phyloP scores from a whole-genome alignment of 805 yeast species.

The Candida golubevii region DNA sequence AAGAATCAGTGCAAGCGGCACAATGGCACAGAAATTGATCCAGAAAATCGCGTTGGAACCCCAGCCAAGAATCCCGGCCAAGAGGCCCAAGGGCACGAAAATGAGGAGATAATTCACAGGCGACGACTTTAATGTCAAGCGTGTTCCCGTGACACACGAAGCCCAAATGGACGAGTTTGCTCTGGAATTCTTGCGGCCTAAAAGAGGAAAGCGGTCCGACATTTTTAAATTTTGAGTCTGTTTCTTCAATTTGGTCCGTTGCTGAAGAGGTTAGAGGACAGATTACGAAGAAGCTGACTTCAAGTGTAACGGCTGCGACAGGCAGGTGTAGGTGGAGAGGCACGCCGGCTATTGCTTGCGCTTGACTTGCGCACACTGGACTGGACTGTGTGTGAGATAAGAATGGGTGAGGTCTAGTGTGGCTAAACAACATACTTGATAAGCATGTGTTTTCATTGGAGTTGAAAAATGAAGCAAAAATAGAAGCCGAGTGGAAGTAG shows the following conservation, averaged over 20 bases:
- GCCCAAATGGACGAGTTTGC: slow-evolving; percentile 1
- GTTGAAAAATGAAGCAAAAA: too few species aligned
- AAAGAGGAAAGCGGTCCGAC: slow-evolving; percentile 15
- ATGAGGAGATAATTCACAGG: slow-evolving; percentile 73
- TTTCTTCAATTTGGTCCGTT: too few species aligned
- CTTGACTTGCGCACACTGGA: too few species aligned
- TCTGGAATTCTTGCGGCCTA: slow-evolving; percentile 9
- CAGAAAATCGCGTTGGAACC: slow-evolving; percentile 55
- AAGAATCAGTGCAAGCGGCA: slow-evolving; percentile 86
- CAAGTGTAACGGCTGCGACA: too few species aligned
- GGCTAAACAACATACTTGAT: too few species aligned
- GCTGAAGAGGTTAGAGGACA: too few species aligned
- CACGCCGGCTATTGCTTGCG: too few species aligned
- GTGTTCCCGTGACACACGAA: slow-evolving; percentile 8
- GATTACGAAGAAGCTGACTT: neutral
- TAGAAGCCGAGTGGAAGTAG: too few species aligned
- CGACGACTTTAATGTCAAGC: slow-evolving; percentile 45
- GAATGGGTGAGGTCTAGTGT: too few species aligned
- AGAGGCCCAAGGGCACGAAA: slow-evolving; percentile 85
- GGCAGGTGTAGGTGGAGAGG: too few species aligned
- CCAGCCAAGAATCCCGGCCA: slow-evolving; percentile 61
- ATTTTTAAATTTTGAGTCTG: neutral
- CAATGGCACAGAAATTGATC: slow-evolving; percentile 82
- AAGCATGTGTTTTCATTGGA: too few species aligned
- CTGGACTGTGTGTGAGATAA: too few species aligned